Evolutionary conservation across 495 filamentous ascomycete genomes (phyloP).

Genomic region (Echria macrotheca): DNA sequence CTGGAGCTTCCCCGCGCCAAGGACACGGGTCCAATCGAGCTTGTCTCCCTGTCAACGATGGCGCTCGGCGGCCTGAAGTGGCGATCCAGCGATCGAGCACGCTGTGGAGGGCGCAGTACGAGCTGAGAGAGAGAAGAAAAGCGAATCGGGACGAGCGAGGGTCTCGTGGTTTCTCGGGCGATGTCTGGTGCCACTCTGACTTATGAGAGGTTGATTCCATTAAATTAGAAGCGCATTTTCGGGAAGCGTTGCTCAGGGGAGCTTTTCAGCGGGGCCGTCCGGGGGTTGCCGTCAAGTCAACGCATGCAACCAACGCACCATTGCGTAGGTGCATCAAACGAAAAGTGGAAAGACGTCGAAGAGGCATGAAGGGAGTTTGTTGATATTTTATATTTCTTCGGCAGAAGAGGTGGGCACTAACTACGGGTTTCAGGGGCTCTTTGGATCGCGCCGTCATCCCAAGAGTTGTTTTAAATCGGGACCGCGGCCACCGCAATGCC

Average conservation of each 20-base stretch:
- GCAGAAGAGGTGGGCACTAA: constrained; percentile 2
- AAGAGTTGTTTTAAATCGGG: constrained; percentile 4
- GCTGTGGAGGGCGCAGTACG: neutral
- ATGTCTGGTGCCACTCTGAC: constrained; percentile 23
- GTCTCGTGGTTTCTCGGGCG: constrained; percentile 4
- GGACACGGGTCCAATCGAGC: constrained; percentile 10
- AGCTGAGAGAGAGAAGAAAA: neutral
- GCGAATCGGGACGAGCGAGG: constrained; percentile 2
- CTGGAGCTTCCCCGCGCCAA: constrained; percentile 22
- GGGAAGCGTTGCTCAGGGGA: constrained; percentile 23
- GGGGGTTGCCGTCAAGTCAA: neutral
- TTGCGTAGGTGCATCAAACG: neutral
- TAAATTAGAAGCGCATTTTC: constrained; percentile 26
- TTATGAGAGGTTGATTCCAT: constrained; percentile 18
- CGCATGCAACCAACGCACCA: constrained; percentile 10
- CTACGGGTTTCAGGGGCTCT: constrained; percentile 17
- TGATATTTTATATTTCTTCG: neutral
- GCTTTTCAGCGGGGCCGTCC: constrained; percentile 1
- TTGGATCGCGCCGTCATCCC: neutral
- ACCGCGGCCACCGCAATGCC: neutral
- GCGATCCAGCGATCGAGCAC: neutral
- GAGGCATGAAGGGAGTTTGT: neutral
- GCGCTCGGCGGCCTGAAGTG: neutral
- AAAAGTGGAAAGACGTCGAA: neutral
- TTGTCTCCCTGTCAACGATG: neutral